A percentile compares a stretch with the other conserved stretches of the same genome.
phyloP scores from a whole-genome alignment of 805 yeast genomes.

The Saccharomyces jurei region DNA sequence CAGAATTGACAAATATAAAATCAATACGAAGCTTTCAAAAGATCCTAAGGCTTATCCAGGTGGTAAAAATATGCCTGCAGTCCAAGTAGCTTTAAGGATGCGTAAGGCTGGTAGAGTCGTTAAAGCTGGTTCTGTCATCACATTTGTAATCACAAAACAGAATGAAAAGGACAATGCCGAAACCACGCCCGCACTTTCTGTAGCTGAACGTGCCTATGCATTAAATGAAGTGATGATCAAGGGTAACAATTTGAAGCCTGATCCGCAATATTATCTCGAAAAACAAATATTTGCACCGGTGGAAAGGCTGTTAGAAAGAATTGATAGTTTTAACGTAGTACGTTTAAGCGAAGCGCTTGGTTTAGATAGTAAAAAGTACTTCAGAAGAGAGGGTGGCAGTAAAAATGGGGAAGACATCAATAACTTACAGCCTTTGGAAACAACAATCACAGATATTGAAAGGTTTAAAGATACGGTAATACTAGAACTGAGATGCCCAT shows the following conservation, averaged over 20 bases:
- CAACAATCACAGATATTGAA: constrained; percentile 72
- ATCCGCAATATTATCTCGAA: constrained; percentile 69
- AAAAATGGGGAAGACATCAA: constrained; percentile 28
- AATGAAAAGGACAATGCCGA: constrained; percentile 33
- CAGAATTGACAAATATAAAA: constrained; percentile 60
- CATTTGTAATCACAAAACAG: constrained; percentile 63
- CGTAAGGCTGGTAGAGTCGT: constrained; percentile 78
- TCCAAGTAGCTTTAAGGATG: constrained; percentile 80
- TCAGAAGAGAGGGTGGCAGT: constrained; percentile 29
- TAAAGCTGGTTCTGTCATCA: constrained; percentile 82
- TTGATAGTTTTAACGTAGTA: constrained; percentile 78
- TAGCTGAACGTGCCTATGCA: constrained; percentile 80
- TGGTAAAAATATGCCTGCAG: constrained; percentile 78
- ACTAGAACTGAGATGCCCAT: constrained; percentile 48
- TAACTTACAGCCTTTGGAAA: constrained; percentile 65
- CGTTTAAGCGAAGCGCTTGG: constrained; percentile 74
- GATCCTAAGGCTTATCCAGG: constrained; percentile 80
- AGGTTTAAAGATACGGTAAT: constrained; percentile 61
- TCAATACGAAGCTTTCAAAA: constrained; percentile 82
- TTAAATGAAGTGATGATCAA: constrained; percentile 60
- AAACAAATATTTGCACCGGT: constrained; percentile 88
- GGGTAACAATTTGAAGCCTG: constrained; percentile 50
- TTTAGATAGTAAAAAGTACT: constrained; percentile 59
- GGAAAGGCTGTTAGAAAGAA: constrained; percentile 73
- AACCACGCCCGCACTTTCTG: constrained; percentile 20